These are phyloP conservation scores for Verticillium longisporum DNA, from an alignment of 2,329 filamentous ascomycete genomes.

Conservation along the genomic window DNA sequence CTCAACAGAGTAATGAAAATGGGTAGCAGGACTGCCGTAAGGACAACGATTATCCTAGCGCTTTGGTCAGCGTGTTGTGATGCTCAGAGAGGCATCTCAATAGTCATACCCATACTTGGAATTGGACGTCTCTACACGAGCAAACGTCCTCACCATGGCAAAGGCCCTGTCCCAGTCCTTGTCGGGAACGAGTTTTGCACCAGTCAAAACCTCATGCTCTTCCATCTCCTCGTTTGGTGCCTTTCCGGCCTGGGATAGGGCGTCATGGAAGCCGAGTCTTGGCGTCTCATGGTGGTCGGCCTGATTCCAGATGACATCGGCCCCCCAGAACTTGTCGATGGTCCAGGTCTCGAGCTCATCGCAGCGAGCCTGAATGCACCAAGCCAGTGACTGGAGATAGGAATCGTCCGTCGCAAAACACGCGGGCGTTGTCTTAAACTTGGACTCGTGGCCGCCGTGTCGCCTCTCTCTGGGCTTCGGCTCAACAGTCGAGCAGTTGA, in stretches of 20 bases:
- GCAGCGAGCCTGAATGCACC: constrained; percentile 20
- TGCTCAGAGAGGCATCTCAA: not conserved
- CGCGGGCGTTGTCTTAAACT: constrained; percentile 12
- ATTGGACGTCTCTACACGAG: not conserved
- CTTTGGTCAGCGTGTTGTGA: not conserved
- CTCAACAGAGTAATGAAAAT: constrained; percentile 24
- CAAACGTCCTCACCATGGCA: not conserved
- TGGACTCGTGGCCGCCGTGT: constrained; percentile 7
- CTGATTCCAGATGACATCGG: not conserved
- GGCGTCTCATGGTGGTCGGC: not conserved
- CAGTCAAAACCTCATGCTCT: constrained; percentile 13
- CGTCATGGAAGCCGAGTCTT: not conserved
- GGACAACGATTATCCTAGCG: constrained; percentile 12
- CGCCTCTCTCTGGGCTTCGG: not conserved
- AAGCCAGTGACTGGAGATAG: constrained; percentile 17
- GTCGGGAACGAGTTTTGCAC: constrained; percentile 21
- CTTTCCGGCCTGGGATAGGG: not conserved
- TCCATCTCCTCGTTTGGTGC: constrained; percentile 1
- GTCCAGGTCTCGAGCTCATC: constrained; percentile 7
- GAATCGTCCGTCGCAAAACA: constrained; percentile 18
- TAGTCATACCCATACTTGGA: not conserved
- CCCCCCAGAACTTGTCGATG: constrained; percentile 4
- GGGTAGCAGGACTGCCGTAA: constrained; percentile 23
- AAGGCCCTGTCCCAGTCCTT: constrained; percentile 19
- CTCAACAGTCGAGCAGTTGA: constrained; percentile 14